Base-by-base conservation (phyloP, 768 basidiomycete species). In the Boletus barrowsii region DNA sequence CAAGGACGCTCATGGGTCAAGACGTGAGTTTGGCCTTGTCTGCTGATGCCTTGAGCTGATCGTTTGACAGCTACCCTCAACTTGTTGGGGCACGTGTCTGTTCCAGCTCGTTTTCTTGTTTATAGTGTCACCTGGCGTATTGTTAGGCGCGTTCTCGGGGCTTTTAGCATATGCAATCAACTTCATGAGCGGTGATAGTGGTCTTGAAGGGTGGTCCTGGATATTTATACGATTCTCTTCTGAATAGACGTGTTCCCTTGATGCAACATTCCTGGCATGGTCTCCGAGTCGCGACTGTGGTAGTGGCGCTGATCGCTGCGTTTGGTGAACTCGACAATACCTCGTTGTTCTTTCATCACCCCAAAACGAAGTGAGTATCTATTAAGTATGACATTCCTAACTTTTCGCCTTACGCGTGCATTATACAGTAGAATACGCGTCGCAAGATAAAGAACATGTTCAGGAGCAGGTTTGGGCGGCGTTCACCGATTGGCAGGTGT, bases 141-240 rank as follows among this genome's bases (percentile, higher is more conserved):
- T 45, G 10, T 20, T 30, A 52, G 51, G 51, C 4, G 51, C 51
- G 8, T 52, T 52, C 17, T 52, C 51, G 8, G 43, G 51, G n/a
- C 8, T 52, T 30, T 39, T 52, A 26, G 51, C 51, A 4, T 52
- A 52, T 17, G 51, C 18, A 1, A 52, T 52, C 36, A 52, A 52
- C 36, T 45, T 52, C 36, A 39, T 52, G 51, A 52, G 32, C 4
- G 51, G 43, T 17, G 29, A 39, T 0, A 43, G 43, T 22, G 51
- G 51, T 17, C 36, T 52, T 10, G 43, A 45, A 22, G 51, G 51
- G 43, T 52, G 51, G 51, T 52, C 51, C 18, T 52, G 51, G 43
- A 52, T 52, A 52, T 52, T 52, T 39, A 43, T 52, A 52, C 2
- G 51, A 5, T 35, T 20, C 6, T 7, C 11, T 22, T 39, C 13